Base-by-base conservation (phyloP, 257 asterid genomes). In the Lantana camara region DNA sequence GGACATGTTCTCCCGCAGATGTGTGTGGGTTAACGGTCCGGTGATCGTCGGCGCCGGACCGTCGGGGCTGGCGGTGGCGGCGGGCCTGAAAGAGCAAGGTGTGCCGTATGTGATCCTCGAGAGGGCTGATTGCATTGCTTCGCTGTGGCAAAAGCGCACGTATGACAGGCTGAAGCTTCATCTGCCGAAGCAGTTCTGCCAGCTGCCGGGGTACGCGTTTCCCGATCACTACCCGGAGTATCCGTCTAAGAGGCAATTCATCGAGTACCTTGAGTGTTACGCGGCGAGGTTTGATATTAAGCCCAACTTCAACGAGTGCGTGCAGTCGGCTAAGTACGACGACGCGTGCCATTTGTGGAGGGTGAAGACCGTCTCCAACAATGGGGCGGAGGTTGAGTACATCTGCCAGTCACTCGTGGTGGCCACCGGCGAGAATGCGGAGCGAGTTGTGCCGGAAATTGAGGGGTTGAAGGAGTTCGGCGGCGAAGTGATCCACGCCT, bases 11-110 rank as follows among this genome's bases (percentile, higher is more conserved):
- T 56, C 88, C 5, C 79, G 85, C 5, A 75, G 93, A 14, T 88
- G 95, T 34, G 91, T 91, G 24, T 91, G 93, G 93, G 97, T 91
- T 0, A 88, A 85, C 67, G 96, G 96, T 9, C 95, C 95, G 4
- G 88, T 86, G 9, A 86, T 91, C 23, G 94, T 91, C 37, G 98
- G 98, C 1, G 96, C 89, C 4, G 98, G 98, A 30, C 98, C 96
- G 6, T 91, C 98, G 0, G 98, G 98, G 16, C 77, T 91, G 20
- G 98, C 98, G 1, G 98, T 91, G 10, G 98, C 95, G 17, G 96
- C 96, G 12, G 94, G 98, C 64, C 79, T 91, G 0, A 73, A 73
- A 57, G 82, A 79, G 27, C 85, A 86, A 30, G 91, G 91, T 30
- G 82, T 89, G 17, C 95, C 98, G 0, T 86, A 66, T 64, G 88